Percentiles rank a stretch among this genome's conserved stretches.
Conservation (phyloP, 495 filamentous ascomycete species). For the Aspergillus saccharolyticus region DNA sequence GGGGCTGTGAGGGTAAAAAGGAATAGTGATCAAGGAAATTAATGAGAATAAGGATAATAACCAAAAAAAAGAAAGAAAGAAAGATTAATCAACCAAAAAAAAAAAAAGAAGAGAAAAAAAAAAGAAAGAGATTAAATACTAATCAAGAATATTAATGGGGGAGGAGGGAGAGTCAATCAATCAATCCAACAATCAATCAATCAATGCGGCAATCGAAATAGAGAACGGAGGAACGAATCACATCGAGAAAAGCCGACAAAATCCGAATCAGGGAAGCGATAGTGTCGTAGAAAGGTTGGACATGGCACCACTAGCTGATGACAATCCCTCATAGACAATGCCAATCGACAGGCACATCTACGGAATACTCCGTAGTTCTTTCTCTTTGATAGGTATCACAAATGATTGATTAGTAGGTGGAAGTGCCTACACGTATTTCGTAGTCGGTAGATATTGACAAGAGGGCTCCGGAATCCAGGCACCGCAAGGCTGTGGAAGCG, state of each 20-base stretch:
- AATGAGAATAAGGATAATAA: constrained; percentile 5
- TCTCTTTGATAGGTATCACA: no score
- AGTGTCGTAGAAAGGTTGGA: constrained; percentile 21
- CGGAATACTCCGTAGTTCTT: no score
- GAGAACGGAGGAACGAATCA: constrained; percentile 1
- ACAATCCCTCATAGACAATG: neutral
- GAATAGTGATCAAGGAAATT: constrained; percentile 12
- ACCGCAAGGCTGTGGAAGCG: constrained; percentile 3
- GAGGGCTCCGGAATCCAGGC: neutral
- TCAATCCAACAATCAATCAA: neutral
- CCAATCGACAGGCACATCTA: neutral
- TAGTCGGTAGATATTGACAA: neutral
- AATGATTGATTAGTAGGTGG: no score
- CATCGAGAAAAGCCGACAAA: constrained; percentile 2
- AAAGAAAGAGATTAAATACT: constrained; percentile 2
- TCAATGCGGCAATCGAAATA: neutral
- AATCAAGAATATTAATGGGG: constrained; percentile 14
- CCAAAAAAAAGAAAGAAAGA: neutral
- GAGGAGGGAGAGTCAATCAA: constrained; percentile 12
- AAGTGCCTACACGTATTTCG: no score
- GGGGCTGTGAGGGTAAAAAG: constrained; percentile 5
- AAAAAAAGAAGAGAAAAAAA: constrained; percentile 4
- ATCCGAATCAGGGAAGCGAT: constrained; percentile 13
- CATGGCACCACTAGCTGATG: constrained; percentile 26
- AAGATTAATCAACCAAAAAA: neutral